Percentiles rank a stretch among this genome's conserved stretches.
Conservation (phyloP, 192 early-diverging fungal species). For the Geranomyces variabilis region DNA sequence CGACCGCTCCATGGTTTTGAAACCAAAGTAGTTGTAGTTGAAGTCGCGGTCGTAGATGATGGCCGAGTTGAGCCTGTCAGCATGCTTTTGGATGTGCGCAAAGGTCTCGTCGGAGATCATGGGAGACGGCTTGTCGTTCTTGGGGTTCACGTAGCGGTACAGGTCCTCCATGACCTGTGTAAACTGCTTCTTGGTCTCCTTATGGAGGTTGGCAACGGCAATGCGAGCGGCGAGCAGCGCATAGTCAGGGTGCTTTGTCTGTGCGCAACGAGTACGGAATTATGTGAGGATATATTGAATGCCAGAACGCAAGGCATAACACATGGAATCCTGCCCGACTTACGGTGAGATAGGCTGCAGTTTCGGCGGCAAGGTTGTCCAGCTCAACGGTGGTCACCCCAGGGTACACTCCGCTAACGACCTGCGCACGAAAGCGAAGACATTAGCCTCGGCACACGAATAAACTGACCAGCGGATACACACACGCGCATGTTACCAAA, state of each 20-base stretch:
- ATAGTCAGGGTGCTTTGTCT: conserved; percentile 94
- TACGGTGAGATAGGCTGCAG: conserved; percentile 67
- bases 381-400: conserved; percentile 96
- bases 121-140: conserved; percentile 80
- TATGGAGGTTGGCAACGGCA: conserved; percentile 89
- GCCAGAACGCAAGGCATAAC: too few relatives aligned
- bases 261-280: not conserved
- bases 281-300: not conserved
- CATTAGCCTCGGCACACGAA: not conserved
- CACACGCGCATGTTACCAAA: not conserved
- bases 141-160: conserved; percentile 86
- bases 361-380: conserved; percentile 97
- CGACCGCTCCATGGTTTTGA: conserved; percentile 97
- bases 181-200: conserved; percentile 73
- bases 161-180: conserved; percentile 85
- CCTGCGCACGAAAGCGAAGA: conserved; percentile 57
- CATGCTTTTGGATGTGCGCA: conserved; percentile 68
- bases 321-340: not conserved
- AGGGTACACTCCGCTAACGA: conserved; percentile 92
- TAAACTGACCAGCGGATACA: not conserved
- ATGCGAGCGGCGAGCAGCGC: conserved; percentile 95
- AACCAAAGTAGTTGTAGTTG: conserved; percentile 98
- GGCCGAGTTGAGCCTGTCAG: conserved; percentile 87
- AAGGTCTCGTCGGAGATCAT: conserved; percentile 88
- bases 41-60: conserved; percentile 98